Evolutionary conservation across 2,329 filamentous ascomycete species (phyloP).

Genomic region (Cladosporium sp.): DNA sequence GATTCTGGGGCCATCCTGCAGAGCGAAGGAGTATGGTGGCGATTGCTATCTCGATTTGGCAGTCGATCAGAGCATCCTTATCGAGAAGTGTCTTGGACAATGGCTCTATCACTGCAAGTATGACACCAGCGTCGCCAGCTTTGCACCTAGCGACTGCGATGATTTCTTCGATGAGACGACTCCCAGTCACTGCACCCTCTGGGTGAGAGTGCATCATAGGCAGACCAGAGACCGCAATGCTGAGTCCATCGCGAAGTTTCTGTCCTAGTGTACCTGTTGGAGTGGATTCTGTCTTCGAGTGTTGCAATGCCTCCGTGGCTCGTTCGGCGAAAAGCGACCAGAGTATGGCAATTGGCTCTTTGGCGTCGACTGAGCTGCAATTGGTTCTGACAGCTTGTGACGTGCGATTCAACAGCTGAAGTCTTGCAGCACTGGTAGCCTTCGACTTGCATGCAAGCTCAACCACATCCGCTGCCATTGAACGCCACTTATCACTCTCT

Average conservation of each 20-base stretch:
- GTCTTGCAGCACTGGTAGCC: slow-evolving; percentile 16
- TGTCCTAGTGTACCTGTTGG: slow-evolving; percentile 47
- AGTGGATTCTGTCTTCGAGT: slow-evolving; percentile 8
- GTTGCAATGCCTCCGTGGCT: slow-evolving; percentile 1
- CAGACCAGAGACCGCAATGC: slow-evolving; percentile 66
- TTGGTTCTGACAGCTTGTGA: slow-evolving; percentile 9
- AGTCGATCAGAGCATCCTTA: neutral
- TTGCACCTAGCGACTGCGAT: slow-evolving; percentile 9
- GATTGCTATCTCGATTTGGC: slow-evolving; percentile 22
- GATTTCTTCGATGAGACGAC: neutral
- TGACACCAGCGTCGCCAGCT: slow-evolving; percentile 64
- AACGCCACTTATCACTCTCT: neutral
- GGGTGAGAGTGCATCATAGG: slow-evolving; percentile 24
- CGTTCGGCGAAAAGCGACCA: slow-evolving; percentile 12
- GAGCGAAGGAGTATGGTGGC: slow-evolving; percentile 10
- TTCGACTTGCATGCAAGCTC: slow-evolving; percentile 18
- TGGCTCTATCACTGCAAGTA: slow-evolving; percentile 66
- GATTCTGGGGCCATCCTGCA: slow-evolving; percentile 57
- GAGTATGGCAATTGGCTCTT: neutral
- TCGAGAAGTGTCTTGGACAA: slow-evolving; percentile 28
- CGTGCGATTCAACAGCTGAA: slow-evolving; percentile 18
- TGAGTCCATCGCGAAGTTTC: slow-evolving; percentile 70
- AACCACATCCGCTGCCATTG: slow-evolving; percentile 2
- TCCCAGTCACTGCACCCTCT: neutral
- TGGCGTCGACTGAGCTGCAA: neutral